A percentile compares a stretch with the other conserved stretches of the same genome.
Conservation (phyloP, 768 basidiomycete species). For the Lyophyllum decastes region DNA sequence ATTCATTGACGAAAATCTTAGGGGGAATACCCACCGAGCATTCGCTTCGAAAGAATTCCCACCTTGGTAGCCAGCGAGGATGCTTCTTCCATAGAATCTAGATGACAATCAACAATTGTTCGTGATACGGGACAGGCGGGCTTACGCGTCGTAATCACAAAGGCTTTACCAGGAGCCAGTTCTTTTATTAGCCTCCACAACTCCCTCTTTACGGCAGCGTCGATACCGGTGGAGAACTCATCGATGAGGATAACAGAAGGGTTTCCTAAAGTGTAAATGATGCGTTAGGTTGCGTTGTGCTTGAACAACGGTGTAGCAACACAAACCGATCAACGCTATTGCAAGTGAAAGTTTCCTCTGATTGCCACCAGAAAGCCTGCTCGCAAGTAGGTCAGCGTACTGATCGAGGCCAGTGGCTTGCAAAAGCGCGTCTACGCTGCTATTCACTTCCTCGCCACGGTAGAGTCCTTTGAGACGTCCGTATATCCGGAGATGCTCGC, state of each 20-base stretch:
- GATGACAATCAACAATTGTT: background rate
- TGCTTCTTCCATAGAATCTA: constrained; percentile 64
- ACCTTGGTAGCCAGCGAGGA: constrained; percentile 75
- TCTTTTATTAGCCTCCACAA: constrained; percentile 74
- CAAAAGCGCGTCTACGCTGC: constrained; percentile 58
- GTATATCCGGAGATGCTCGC: constrained; percentile 71
- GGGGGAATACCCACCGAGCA: constrained; percentile 52
- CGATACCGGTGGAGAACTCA: constrained; percentile 80
- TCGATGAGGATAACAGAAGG: constrained; percentile 78
- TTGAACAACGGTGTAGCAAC: constrained; percentile 24
- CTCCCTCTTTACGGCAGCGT: constrained; percentile 79
- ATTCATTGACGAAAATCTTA: background rate
- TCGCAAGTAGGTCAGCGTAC: constrained; percentile 71
- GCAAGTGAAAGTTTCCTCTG: constrained; percentile 75
- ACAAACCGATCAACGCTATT: constrained; percentile 60
- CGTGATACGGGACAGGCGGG: constrained; percentile 3
- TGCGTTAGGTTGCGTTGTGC: background rate
- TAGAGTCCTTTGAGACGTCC: constrained; percentile 70
- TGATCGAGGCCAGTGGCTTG: constrained; percentile 51
- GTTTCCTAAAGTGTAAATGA: constrained; percentile 50
- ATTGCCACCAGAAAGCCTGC: constrained; percentile 75
- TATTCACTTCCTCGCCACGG: constrained; percentile 45
- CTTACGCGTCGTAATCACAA: constrained; percentile 71
- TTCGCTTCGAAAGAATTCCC: constrained; percentile 68
- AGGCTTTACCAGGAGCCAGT: constrained; percentile 65